Base-by-base conservation (phyloP, 768 basidiomycete genomes). In the Rhodotorula sphaerocarpa region DNA sequence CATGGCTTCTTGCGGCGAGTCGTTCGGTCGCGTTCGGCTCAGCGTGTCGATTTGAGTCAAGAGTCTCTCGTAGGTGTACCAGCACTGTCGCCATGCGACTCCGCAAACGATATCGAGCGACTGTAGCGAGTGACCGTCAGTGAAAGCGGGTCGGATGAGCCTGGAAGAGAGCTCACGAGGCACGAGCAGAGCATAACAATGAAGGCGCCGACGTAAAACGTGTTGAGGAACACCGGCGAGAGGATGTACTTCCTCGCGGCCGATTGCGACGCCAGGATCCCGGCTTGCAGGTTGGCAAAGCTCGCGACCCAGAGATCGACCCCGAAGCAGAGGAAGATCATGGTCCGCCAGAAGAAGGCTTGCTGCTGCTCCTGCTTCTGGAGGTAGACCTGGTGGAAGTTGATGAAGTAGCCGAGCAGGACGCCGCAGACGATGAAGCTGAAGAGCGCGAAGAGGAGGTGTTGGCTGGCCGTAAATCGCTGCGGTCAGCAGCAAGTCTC, bases 391-490 rank as follows among this genome's bases (percentile, higher is more conserved):
- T 39, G 50, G 3, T 39, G 57, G 9, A 50, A 12, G 57, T 58
- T 58, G 57, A 21, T 25, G 15, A 7, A 2, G 34, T 48, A 54
- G 21, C 52, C 59, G 59, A 61, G 27, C 7, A 54, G 25, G 23
- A 61, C 51, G 39, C 21, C 23, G 39, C 52, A 61, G 30, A 18
- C 23, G 52, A 55, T 25, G 36, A 54, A 21, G 34, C 21, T 18
- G 52, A 46, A 54, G n/a, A 61, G 3, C 34, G 59, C 53, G 36
- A 61, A 61, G 30, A 61, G 36, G 36, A 39, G 45, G 30, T 61
- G 59, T 51, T 61, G 59, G n/a, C 57, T 58, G 57, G n/a, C 11
- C n/a, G n/a, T n/a, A n/a, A n/a, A n/a, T n/a, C n/a, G n/a, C n/a
- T n/a, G n/a, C 6, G 15, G 31, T 39, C 16, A 50, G 57, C 14